A percentile compares a stretch with the other conserved stretches of the same genome.
These are phyloP conservation scores for Candida anglica DNA, from an alignment of 805 yeast species.

Conservation along the genomic window DNA sequence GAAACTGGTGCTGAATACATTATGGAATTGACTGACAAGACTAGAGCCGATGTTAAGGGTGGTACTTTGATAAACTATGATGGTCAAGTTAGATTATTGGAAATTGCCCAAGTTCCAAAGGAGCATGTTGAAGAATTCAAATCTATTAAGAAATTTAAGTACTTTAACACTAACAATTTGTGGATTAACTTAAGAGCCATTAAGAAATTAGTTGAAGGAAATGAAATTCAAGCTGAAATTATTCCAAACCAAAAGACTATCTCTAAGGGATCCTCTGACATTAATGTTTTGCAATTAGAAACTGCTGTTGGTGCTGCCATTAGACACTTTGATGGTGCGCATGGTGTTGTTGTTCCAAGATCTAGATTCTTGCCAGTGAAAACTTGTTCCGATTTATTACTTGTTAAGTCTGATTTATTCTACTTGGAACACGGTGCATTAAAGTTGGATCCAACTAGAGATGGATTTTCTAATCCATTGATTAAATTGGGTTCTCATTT, in stretches of 20 bases:
- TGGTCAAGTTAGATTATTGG: conserved; percentile 89
- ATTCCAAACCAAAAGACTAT: conserved; percentile 92
- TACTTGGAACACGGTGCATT: conserved; percentile 88
- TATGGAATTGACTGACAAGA: conserved; percentile 98
- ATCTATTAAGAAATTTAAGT: conserved; percentile 94
- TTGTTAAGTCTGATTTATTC: conserved; percentile 94
- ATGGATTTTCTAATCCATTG: conserved; percentile 87
- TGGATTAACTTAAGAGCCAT: conserved; percentile 96
- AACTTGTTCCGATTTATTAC: conserved; percentile 89
- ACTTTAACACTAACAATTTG: conserved; percentile 96
- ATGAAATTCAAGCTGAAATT: conserved; percentile 84
- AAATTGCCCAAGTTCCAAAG: conserved; percentile 97
- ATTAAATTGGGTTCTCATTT: conserved; percentile 95
- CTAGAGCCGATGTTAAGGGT: conserved; percentile 99
- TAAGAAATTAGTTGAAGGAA: conserved; percentile 83
- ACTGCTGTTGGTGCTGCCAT: conserved; percentile 99
- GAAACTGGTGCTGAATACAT: conserved; percentile 90
- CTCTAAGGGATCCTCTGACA: conserved; percentile 69
- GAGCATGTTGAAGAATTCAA: conserved; percentile 98
- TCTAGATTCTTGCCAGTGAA: conserved; percentile 97
- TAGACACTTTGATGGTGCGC: conserved; percentile 90
- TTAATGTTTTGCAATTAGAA: conserved; percentile 89
- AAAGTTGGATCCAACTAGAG: conserved; percentile 77
- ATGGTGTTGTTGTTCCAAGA: conserved; percentile 98
- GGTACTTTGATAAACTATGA: conserved; percentile 96